Evolutionary conservation across 192 early-diverging fungal genomes (phyloP).

Genomic region (Polychytrium aggregatum): DNA sequence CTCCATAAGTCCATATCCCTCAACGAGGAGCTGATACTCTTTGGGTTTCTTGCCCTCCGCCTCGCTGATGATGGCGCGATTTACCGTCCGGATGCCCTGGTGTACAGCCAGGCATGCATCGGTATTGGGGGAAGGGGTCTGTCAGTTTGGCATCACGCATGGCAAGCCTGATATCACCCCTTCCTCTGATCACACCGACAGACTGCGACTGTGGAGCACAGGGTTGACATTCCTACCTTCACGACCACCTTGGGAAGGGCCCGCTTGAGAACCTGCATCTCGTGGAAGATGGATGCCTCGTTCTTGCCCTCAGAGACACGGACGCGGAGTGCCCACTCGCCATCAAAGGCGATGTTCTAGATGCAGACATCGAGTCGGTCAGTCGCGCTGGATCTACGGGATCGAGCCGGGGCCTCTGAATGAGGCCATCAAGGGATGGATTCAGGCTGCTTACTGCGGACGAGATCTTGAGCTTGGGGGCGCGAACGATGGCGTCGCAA

Average conservation of each 20-base stretch:
- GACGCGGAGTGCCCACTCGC: slow-evolving; percentile 23
- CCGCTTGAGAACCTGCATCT: slow-evolving; percentile 74
- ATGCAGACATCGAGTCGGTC: too few relatives aligned
- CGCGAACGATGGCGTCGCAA: slow-evolving; percentile 60
- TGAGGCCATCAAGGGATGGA: too few relatives aligned
- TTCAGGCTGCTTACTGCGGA: slow-evolving; percentile 50
- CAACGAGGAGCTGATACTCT: slow-evolving; percentile 71
- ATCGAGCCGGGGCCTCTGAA: neutral
- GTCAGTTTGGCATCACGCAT: too few relatives aligned
- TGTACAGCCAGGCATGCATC: neutral
- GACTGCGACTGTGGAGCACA: neutral
- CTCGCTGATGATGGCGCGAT: slow-evolving; percentile 77
- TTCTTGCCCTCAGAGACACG: slow-evolving; percentile 17
- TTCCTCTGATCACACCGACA: neutral
- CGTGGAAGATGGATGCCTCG: slow-evolving; percentile 48
- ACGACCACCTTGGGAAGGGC: slow-evolving; percentile 76
- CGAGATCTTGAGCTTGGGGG: slow-evolving; percentile 80
- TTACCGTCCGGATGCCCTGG: slow-evolving; percentile 70
- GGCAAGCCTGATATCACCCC: too few relatives aligned
- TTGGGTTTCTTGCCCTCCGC: slow-evolving; percentile 37
- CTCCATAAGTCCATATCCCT: slow-evolving; percentile 86
- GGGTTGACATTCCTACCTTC: slow-evolving; percentile 36
- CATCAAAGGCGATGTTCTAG: slow-evolving; percentile 28
- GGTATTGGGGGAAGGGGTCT: neutral
- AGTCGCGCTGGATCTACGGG: too few relatives aligned